Evolutionary conservation across 306 rosid genomes (phyloP), one percentile per base, ranked within the genome.

Genomic region (Citrullus colocynthis): DNA sequence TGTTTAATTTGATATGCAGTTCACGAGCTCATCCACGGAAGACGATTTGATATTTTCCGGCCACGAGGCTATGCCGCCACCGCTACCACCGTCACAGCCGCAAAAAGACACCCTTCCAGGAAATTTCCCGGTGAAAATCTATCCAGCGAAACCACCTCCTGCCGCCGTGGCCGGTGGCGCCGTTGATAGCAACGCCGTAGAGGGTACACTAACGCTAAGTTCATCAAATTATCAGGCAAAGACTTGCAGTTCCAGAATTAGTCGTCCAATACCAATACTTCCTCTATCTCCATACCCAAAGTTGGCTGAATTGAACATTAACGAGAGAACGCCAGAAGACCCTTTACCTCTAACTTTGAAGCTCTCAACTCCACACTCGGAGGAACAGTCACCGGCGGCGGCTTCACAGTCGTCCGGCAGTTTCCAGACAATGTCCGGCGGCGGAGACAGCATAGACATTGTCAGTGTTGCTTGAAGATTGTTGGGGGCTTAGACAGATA

Each of bases 381-480:
- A 76, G 5, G 89, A 85, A n/a, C 82, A 73, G 65, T 83, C 96
- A 0, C 49, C 89, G 64, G 15, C 34, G 28, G 61, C 82, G 0
- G 59, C 84, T 78, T 72, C 76, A 62, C 94, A 87, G 18, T 36
- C 93, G 7, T 81, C 95, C 1, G 52, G 75, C n/a, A 69, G 88
- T 78, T 91, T 90, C 67, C 89, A 86, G 80, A 60, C 82, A 48
- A 84, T 90, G 85, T 74, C 97, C 3, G 83, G 89, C 49, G 94
- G 93, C 14, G 75, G 75, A 42, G 97, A 94, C 77, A 82, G 87
- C 11, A 69, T 69, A 20, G 37, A 69, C 69, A 89, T 91, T 61
- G 89, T 94, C 11, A 90, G 90, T 54, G 98, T 94, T 81, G 97
- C 97, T 75, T 94, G 84, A 91, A 59, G 75, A 66, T 66, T 41